Percentiles rank a stretch among this genome's conserved stretches.
phyloP scores from a whole-genome alignment of 148 eudicot genomes.

The Diospyros lotus region DNA sequence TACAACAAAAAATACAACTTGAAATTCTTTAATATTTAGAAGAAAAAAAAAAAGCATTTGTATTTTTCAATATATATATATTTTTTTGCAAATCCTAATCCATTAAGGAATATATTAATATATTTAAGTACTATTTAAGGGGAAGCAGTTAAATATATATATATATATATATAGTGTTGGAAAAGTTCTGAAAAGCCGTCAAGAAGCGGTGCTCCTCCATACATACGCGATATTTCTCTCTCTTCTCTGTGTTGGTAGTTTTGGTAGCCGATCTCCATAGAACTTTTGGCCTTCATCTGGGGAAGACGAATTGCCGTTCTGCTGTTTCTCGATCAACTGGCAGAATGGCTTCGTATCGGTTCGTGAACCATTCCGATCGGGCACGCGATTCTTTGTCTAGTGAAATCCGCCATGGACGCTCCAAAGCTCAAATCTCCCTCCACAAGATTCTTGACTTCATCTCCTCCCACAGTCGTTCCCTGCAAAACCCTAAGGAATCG shows the following conservation, averaged over 20 bases:
- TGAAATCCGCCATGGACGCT: conserved; percentile 11
- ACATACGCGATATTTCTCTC: background rate
- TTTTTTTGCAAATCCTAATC: too few relatives aligned
- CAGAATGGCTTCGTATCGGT: conserved; percentile 9
- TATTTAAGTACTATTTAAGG: too few relatives aligned
- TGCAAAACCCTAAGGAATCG: background rate
- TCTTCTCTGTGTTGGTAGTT: background rate
- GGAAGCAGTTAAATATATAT: too few relatives aligned
- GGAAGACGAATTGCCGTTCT: too few relatives aligned
- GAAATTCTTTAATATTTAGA: too few relatives aligned
- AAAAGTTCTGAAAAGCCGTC: background rate
- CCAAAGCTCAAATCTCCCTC: conserved; percentile 14
- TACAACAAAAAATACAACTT: too few relatives aligned
- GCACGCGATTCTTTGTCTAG: conserved; percentile 8
- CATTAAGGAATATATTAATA: too few relatives aligned
- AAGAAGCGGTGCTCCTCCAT: background rate
- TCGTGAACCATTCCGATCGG: background rate
- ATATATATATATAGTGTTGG: too few relatives aligned
- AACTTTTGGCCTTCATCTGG: background rate
- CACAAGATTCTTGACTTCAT: conserved; percentile 9
- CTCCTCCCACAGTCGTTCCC: background rate
- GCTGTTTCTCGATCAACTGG: background rate
- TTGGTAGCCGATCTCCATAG: background rate
- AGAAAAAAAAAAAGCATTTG: too few relatives aligned
- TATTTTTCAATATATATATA: too few relatives aligned